Base-by-base conservation (phyloP, 495 filamentous ascomycete genomes). In the Aspergillus kassunensis region DNA sequence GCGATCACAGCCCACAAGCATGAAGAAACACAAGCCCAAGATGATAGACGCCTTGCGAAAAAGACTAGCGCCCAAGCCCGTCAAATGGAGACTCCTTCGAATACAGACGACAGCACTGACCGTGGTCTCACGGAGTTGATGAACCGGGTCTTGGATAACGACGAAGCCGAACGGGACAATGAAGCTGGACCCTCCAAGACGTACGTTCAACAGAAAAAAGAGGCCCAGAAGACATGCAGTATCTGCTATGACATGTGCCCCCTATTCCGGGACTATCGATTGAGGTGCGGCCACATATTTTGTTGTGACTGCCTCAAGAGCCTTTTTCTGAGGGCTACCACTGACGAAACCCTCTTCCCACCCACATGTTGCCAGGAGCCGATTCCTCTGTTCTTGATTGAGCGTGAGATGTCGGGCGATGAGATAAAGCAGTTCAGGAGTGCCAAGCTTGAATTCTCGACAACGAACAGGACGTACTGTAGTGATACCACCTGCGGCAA, bases 271-370 rank as follows among this genome's bases (percentile, higher is more conserved):
- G 18, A 39, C 2, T 9, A 21, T 1, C 25, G 37, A 2, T 11
- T 53, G 16, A 12, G 18, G 1, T 57, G 55, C 30, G 23, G 5
- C 1, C 15, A 49, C 23, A 8, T n/a, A 20, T 57, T 49, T 36
- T 57, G 55, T 8, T 27, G 6, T n/a, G 19, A 19, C 6, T 64
- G 63, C 43, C 55, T 66, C 15, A 59, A 56, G 37, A 50, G 40
- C 21, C 53, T 64, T 11, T 66, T 64, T 43, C 6, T 55, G 3
- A 44, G 42, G 47, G 50, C 58, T 36, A 48, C 52, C 3, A 60
- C 57, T 18, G 56, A 66, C 23, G 46, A 62, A 52, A 56, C 41
- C 8, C 56, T 64, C 2, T 66, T 64, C 30, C 61, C 63, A 24
- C 63, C 61, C 35, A 62, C 16, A 39, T 66, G 61, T 59, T 60